phyloP scores from a whole-genome alignment of 2,329 filamentous ascomycete genomes.

The Juglanconis juglandina region DNA sequence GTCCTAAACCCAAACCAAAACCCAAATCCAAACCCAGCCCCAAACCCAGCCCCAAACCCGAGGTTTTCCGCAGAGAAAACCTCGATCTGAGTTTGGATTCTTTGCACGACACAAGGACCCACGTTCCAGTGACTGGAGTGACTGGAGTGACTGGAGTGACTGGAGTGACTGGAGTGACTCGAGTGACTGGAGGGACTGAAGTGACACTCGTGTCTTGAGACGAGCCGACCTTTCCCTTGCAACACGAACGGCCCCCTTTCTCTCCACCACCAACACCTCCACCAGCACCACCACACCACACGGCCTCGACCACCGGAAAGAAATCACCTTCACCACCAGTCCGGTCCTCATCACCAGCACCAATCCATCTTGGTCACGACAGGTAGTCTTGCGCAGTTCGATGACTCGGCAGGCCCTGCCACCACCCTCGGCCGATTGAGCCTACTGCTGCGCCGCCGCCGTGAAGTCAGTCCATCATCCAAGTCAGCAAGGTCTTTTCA shows the following conservation, averaged over 20 bases:
- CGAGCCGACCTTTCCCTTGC: background rate
- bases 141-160: no score
- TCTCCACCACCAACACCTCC: background rate
- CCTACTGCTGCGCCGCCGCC: slow-evolving; percentile 10
- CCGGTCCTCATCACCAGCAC: background rate
- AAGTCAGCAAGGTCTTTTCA: background rate
- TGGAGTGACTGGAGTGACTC: no score
- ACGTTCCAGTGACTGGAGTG: no score
- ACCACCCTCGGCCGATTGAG: slow-evolving; percentile 17
- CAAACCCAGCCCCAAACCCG: no score
- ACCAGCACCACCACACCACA: background rate
- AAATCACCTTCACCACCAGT: background rate
- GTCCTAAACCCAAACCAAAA: no score
- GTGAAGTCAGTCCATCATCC: background rate
- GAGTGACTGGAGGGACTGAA: no score
- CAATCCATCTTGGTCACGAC: background rate
- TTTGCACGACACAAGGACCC: no score
- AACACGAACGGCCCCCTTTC: background rate
- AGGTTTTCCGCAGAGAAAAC: no score
- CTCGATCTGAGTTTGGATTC: no score
- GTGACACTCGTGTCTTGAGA: slow-evolving; percentile 7
- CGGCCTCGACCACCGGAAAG: background rate
- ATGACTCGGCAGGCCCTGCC: slow-evolving; percentile 14
- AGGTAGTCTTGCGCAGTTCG: slow-evolving; percentile 10
- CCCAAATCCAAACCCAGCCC: no score